Evolutionary conservation across 2,329 filamentous ascomycete species (phyloP).

Genomic region (Byssoonygena ceratinophila): DNA sequence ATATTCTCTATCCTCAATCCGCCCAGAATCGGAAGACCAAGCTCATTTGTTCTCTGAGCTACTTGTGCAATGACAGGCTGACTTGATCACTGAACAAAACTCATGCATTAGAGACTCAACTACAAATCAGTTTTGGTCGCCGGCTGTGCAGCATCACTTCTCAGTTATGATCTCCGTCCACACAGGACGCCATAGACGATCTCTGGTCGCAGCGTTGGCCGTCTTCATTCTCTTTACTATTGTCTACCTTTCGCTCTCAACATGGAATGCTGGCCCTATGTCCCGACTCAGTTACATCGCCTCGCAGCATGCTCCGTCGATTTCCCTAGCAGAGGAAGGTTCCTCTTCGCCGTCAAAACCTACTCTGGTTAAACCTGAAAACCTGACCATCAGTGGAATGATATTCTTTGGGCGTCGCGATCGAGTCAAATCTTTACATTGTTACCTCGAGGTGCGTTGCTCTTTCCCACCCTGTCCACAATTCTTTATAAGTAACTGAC

Average conservation of each 20-base stretch:
- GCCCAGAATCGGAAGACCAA: too few species aligned
- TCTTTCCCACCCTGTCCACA: background rate
- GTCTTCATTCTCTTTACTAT: background rate
- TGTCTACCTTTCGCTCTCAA: slow-evolving; percentile 2
- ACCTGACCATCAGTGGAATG: slow-evolving; percentile 12
- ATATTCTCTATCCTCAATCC: too few species aligned
- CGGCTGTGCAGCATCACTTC: background rate
- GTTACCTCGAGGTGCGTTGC: slow-evolving; percentile 12
- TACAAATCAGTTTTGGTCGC: too few species aligned
- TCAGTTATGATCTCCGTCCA: background rate
- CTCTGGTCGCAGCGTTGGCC: background rate
- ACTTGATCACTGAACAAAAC: too few species aligned
- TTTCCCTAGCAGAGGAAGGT: background rate
- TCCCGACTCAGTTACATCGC: background rate
- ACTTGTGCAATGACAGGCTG: too few species aligned
- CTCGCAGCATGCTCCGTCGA: background rate
- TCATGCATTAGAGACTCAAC: too few species aligned
- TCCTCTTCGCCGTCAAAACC: background rate
- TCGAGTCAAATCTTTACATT: slow-evolving; percentile 10
- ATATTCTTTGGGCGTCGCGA: slow-evolving; percentile 12
- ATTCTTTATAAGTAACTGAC: background rate
- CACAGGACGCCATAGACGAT: background rate
- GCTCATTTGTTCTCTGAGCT: too few species aligned
- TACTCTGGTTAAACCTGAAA: slow-evolving; percentile 7
- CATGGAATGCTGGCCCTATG: background rate